phyloP scores from a whole-genome alignment of 1,139 yeast genomes.

The Saccharomyces uvarum region DNA sequence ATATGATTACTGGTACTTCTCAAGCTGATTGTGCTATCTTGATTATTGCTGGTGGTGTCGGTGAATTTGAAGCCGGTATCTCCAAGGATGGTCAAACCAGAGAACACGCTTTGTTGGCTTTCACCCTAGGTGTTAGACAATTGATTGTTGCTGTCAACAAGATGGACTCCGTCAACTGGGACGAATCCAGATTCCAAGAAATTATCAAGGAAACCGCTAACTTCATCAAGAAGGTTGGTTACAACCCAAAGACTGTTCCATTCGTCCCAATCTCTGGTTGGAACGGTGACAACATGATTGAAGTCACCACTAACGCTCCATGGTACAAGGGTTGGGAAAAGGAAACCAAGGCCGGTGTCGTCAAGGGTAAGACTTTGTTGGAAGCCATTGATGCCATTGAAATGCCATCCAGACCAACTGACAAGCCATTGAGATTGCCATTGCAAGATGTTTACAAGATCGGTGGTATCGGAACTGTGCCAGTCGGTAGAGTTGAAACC shows the following conservation, averaged over 20 bases:
- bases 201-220: slow-evolving; percentile 76
- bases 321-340: slow-evolving; percentile 91
- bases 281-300: slow-evolving; percentile 94
- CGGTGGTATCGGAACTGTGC: slow-evolving; percentile 90
- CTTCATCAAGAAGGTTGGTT: slow-evolving; percentile 90
- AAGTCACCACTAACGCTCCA: slow-evolving; percentile 71
- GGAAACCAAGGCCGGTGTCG: slow-evolving; percentile 74
- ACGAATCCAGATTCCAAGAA: slow-evolving; percentile 72
- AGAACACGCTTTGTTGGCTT: slow-evolving; percentile 95
- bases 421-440: slow-evolving; percentile 87
- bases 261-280: slow-evolving; percentile 93
- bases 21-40: slow-evolving; percentile 97
- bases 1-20: slow-evolving; percentile 89
- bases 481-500: slow-evolving; percentile 92
- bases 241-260: slow-evolving; percentile 87
- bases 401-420: slow-evolving; percentile 79
- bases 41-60: slow-evolving; percentile 96
- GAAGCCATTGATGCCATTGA: slow-evolving; percentile 84
- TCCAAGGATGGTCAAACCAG: slow-evolving; percentile 99
- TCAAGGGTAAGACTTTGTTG: slow-evolving; percentile 78
- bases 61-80: slow-evolving; percentile 98
- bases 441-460: slow-evolving; percentile 71
- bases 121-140: slow-evolving; percentile 95
- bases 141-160: slow-evolving; percentile 87
- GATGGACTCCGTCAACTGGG: slow-evolving; percentile 90